Evolutionary conservation across 2,329 filamentous ascomycete species (phyloP), one percentile per base, ranked within the genome.

Genomic region (Fusarium sp.): DNA sequence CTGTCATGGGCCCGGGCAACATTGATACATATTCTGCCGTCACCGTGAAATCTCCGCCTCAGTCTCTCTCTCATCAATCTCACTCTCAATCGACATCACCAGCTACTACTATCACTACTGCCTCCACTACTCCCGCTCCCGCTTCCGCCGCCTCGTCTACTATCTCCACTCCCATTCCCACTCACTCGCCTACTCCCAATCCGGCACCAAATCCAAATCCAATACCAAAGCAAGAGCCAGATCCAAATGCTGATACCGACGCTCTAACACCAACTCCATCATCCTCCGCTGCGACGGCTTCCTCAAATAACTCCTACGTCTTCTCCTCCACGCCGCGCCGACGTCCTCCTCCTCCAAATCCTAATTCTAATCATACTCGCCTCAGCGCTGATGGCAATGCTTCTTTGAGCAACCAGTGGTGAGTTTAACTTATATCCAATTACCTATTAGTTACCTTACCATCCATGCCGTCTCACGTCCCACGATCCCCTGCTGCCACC

Each of bases 1-100:
- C 79, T 54, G 59, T 75, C 66, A 78, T 78, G 74, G 79, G 76
- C 75, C 74, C 72, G 68, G 89, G 27, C 30, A 65, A 32, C 30
- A 51, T 47, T 18, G 41, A 56, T 28, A 88, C 86, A 80, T 86
- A 87, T 74, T 92, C 90, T 66, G 86, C 85, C 76, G 86, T 88
- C 75, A 93, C 91, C 41, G 82, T 89, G 71, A 89, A 85, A 80
- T 56, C 43, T 20, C 54, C 45, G 28, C 25, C 23, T n/a, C n/a
- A 20, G 13, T n/a, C 42, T 25, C 53, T 25, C 25, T 59, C 40
- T 23, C 47, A 58, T 23, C 47, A 58, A 27, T 34, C 42, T 37
- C 47, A 58, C 20, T 34, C 55, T 37, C 57, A 63, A 56, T 63
- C 57, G 13, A 41, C 48, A 18, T 61, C 55, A 28, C 42, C 45